Base-by-base conservation (phyloP, 352 stramenopile genomes). In the Plasmopara muralis region DNA sequence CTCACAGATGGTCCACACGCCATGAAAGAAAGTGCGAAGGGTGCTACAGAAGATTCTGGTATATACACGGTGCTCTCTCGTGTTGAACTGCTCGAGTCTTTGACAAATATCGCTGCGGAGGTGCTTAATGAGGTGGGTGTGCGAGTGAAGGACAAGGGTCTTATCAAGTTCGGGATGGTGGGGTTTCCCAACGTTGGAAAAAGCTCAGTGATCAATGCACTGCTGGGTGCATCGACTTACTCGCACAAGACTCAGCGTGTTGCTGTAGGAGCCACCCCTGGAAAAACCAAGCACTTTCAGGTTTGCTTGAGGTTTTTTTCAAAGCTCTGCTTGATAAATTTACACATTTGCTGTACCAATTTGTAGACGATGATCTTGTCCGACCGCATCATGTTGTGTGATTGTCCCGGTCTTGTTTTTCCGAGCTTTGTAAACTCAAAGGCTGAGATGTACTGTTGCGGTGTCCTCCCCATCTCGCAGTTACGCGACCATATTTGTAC, bases 281-380 rank as follows among this genome's bases (percentile, higher is more conserved):
- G 97, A 55, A 99, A 99, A 70, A 99, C 97, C 6, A 99, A 99
- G 69, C 97, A 99, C 77, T 99, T 99, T 58, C 97, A 99, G 70
- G 75, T 86, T 50, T 39, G 53, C 41, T 35, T 25, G 9, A 28
- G 0, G 33, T 6, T 35, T 9, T 5, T 43, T 13, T 12, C 6
- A 12, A 8, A 35, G 7, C 6, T 35, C 31, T 1, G 5, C 12
- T 18, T 41, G 8, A 15, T 47, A 31, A 33, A 29, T 33, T 57
- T 34, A 48, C 15, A 20, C 35, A 40, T 38, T 16, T 46, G n/a
- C 9, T 52, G 18, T 52, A 50, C 30, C 44, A 15, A 46, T 13
- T 33, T 59, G 14, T 54, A 89, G 87, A 99, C 97, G 39, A 74
- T 99, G 38, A 74, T 98, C 9, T 64, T 99, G 14, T 97, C 92